phyloP scores from a whole-genome alignment of 1,139 yeast genomes.

The Hansenula anomala region DNA sequence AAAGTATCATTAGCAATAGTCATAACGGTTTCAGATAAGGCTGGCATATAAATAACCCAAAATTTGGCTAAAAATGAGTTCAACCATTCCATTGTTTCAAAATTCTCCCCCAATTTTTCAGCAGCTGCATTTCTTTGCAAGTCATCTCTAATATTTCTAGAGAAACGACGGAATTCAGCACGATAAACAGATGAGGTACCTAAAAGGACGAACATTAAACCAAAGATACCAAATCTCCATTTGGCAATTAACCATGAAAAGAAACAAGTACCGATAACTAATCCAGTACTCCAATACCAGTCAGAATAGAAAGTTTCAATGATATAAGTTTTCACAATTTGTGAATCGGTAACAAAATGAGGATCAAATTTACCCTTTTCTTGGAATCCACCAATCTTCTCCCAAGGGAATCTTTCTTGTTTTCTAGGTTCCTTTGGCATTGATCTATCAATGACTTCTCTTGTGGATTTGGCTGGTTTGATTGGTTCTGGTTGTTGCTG shows the following conservation, averaged over 20 bases:
- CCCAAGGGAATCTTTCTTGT: slow-evolving; percentile 35
- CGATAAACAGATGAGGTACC: slow-evolving; percentile 64
- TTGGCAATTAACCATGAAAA: slow-evolving; percentile 62
- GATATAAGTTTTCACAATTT: slow-evolving; percentile 50
- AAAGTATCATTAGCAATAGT: slow-evolving; percentile 60
- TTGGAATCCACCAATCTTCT: slow-evolving; percentile 34
- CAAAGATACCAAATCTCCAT: slow-evolving; percentile 51
- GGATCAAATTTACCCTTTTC: slow-evolving; percentile 23
- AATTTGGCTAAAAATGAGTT: slow-evolving; percentile 71
- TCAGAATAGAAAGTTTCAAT: slow-evolving; percentile 67
- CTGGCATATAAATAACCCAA: slow-evolving; percentile 88
- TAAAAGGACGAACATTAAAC: slow-evolving; percentile 52
- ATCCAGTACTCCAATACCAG: slow-evolving; percentile 63
- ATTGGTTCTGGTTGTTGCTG: neutral
- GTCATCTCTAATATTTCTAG: slow-evolving; percentile 69
- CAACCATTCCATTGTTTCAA: slow-evolving; percentile 78
- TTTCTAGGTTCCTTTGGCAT: slow-evolving; percentile 9
- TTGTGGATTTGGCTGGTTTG: neutral
- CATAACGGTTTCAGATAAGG: slow-evolving; percentile 70
- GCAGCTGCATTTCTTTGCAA: slow-evolving; percentile 56
- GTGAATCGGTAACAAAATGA: slow-evolving; percentile 23
- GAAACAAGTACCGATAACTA: slow-evolving; percentile 66
- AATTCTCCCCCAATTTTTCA: slow-evolving; percentile 54
- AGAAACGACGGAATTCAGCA: slow-evolving; percentile 67
- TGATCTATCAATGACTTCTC: neutral